phyloP scores from a whole-genome alignment of 345 rosid species.

The Salix caprea region DNA sequence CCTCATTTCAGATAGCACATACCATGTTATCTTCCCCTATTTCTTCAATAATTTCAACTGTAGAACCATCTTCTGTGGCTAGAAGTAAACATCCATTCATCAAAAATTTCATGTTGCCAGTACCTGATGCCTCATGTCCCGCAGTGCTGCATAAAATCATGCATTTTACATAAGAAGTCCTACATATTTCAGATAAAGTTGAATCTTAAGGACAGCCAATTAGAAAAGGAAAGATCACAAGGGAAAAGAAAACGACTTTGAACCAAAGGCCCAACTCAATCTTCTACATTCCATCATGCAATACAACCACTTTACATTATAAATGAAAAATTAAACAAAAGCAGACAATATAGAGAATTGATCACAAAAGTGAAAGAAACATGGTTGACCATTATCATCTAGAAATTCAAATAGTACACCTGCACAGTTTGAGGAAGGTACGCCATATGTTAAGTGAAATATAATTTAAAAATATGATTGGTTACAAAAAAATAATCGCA shows the following conservation, averaged over 20 bases:
- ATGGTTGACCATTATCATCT: not conserved
- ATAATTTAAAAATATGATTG: not conserved
- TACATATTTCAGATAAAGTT: not conserved
- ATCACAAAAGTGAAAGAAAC: not conserved
- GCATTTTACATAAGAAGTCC: not conserved
- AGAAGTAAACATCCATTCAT: conserved; percentile 52
- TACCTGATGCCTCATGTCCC: conserved; percentile 51
- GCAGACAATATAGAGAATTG: not conserved
- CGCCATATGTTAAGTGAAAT: not conserved
- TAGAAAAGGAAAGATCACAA: no score
- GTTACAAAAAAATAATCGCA: not conserved
- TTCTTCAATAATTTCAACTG: conserved; percentile 42
- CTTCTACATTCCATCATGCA: not conserved
- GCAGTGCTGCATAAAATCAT: conserved; percentile 37
- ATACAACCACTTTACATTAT: not conserved
- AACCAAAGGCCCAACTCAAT: not conserved
- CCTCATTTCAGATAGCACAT: conserved; percentile 4
- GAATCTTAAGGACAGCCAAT: no score
- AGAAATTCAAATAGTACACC: not conserved
- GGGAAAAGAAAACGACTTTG: not conserved
- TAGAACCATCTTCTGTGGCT: conserved; percentile 47
- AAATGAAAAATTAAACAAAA: not conserved
- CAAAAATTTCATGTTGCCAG: conserved; percentile 45
- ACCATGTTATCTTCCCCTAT: conserved; percentile 47
- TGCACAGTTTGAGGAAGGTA: not conserved